A percentile compares a stretch with the other conserved stretches of the same genome.
These are phyloP conservation scores for Cicer bijugum DNA, from an alignment of 306 rosid genomes.

Conservation along the genomic window DNA sequence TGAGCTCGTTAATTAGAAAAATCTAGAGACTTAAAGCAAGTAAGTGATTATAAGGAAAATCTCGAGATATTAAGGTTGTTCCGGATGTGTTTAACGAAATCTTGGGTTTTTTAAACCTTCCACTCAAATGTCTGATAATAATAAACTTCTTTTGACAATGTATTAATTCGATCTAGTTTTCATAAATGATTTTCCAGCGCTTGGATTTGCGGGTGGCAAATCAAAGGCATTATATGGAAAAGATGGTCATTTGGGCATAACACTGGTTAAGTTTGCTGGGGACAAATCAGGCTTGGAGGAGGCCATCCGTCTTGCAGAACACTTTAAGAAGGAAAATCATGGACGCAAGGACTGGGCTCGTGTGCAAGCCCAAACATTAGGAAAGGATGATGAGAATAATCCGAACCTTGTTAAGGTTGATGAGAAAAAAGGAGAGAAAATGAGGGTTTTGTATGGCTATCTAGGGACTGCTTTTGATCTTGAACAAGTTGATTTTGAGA, in stretches of 20 bases:
- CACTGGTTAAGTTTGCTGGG: conserved; percentile 77
- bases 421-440: conserved; percentile 73
- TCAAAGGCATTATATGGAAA: conserved; percentile 92
- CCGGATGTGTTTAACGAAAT: neutral
- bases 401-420: conserved; percentile 76
- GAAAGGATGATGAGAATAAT: conserved; percentile 84
- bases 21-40: neutral
- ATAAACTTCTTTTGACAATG: conserved; percentile 42
- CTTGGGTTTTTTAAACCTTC: conserved; percentile 26
- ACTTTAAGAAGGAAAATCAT: conserved; percentile 73
- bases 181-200: conserved; percentile 68
- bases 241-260: conserved; percentile 94
- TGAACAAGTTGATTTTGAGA: conserved; percentile 86
- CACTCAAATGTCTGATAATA: conserved; percentile 35
- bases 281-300: conserved; percentile 84
- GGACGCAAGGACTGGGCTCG: conserved; percentile 84
- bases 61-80: neutral
- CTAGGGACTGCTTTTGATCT: conserved; percentile 87
- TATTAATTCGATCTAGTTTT: conserved; percentile 46
- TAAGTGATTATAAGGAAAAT: neutral
- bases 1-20: neutral
- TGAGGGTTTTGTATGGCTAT: conserved; percentile 85
- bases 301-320: conserved; percentile 76
- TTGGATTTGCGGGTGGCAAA: conserved; percentile 91
- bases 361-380: conserved; percentile 61